A percentile compares a stretch with the other conserved stretches of the same genome.
Conservation (phyloP, 2,329 filamentous ascomycete species). For the Aspergillus piperis region DNA sequence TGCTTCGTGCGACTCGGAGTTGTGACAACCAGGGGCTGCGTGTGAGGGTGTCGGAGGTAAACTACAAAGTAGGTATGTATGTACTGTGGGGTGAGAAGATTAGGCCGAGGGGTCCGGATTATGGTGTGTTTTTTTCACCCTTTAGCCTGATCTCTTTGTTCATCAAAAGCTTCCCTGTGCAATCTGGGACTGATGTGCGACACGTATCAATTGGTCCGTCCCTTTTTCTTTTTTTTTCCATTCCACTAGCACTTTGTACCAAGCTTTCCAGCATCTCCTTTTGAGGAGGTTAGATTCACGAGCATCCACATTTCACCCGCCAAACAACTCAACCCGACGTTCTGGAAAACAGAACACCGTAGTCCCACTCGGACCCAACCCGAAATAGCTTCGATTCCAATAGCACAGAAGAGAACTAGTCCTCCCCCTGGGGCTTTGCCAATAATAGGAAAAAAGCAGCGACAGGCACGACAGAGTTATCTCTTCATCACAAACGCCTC, state of each 20-base stretch:
- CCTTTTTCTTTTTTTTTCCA: neutral
- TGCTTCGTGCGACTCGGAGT: neutral
- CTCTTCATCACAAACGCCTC: neutral
- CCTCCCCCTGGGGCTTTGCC: neutral
- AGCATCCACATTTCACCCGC: neutral
- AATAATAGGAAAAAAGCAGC: neutral
- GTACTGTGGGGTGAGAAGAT: neutral
- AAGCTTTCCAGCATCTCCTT: neutral
- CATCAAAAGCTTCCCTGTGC: too few species aligned
- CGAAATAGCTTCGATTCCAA: slow-evolving; percentile 8
- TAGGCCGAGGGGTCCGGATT: neutral
- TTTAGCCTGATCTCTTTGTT: neutral
- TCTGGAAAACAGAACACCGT: slow-evolving; percentile 1
- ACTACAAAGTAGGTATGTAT: neutral
- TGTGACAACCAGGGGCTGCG: neutral
- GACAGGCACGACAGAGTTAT: neutral
- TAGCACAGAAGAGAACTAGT: neutral
- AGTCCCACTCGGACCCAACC: neutral
- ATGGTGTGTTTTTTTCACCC: too few species aligned
- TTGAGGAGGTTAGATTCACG: neutral
- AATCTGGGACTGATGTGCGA: too few species aligned
- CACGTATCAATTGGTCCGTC: neutral
- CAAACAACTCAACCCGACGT: slow-evolving; percentile 2
- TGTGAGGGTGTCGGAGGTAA: neutral
- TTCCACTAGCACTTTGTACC: neutral